Conservation (phyloP, 2,329 filamentous ascomycete species). For the Tolypocladium inflatum region DNA sequence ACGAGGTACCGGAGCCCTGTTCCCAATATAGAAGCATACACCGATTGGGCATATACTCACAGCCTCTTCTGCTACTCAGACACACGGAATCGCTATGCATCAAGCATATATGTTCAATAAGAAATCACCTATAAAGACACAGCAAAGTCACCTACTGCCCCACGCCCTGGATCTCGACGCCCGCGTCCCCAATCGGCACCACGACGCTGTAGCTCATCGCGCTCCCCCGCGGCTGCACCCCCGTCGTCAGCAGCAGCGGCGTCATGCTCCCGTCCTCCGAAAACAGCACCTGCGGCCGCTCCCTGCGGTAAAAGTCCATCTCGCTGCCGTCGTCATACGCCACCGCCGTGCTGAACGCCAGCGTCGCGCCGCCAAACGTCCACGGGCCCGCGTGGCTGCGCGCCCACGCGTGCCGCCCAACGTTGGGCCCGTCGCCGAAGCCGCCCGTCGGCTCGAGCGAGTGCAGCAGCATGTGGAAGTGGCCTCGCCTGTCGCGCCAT, state of each 20-base stretch:
- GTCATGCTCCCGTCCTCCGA: not conserved
- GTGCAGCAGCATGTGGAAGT: conserved; percentile 22
- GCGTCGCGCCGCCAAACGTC: not conserved
- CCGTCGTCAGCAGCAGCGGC: conserved; percentile 19
- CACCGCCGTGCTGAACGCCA: not conserved
- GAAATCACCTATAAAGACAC: too few relatives aligned
- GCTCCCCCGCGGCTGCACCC: conserved; percentile 30
- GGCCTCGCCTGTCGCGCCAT: conserved; percentile 21
- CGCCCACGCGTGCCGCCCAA: not conserved
- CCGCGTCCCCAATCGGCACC: conserved; percentile 13
- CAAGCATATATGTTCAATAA: too few relatives aligned
- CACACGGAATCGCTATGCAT: too few relatives aligned
- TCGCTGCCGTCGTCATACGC: not conserved
- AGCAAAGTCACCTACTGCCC: not conserved
- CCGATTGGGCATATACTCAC: too few relatives aligned
- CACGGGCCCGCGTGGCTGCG: not conserved
- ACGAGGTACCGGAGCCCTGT: too few relatives aligned
- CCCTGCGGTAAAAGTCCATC: conserved; percentile 29
- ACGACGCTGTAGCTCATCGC: conserved; percentile 13
- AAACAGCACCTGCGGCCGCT: conserved; percentile 31
- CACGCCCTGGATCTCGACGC: conserved; percentile 4
- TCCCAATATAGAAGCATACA: too few relatives aligned
- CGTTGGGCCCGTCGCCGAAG: conserved; percentile 13
- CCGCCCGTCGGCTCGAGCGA: conserved; percentile 17
- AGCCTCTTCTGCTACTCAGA: too few relatives aligned